Evolutionary conservation across 176 grass and related monocot species (phyloP).

Genomic region (Pontederia paniculata): DNA sequence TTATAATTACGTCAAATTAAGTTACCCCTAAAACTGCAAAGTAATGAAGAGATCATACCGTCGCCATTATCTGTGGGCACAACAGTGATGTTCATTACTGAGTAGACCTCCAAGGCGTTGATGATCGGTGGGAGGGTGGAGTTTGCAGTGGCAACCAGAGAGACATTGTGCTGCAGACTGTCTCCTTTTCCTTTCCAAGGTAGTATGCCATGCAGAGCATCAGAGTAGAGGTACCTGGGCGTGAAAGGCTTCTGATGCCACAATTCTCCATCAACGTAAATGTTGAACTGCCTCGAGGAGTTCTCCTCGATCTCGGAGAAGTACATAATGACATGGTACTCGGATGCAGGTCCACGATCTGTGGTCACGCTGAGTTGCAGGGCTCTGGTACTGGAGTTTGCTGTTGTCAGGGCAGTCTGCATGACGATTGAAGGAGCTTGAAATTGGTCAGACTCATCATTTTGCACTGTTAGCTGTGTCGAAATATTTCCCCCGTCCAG

Average conservation of each 20-base stretch:
- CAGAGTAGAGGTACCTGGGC: conserved; percentile 13
- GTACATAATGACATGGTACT: conserved; percentile 20
- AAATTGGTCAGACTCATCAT: background rate
- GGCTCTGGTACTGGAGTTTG: conserved; percentile 22
- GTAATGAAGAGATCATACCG: conserved; percentile 10
- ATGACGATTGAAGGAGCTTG: conserved; percentile 27
- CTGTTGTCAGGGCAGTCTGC: conserved; percentile 31
- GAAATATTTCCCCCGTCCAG: background rate
- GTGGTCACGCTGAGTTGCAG: background rate
- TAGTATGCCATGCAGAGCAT: background rate
- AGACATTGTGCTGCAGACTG: conserved; percentile 15
- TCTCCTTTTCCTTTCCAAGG: background rate
- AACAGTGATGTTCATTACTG: conserved; percentile 14
- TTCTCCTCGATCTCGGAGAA: conserved; percentile 27
- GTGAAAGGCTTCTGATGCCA: conserved; percentile 6
- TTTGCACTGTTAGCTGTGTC: background rate
- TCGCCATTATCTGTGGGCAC: conserved; percentile 21
- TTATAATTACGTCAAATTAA: no score
- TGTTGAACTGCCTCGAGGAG: conserved; percentile 17
- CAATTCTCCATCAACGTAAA: conserved; percentile 14
- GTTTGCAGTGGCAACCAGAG: conserved; percentile 30
- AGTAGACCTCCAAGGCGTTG: conserved; percentile 42
- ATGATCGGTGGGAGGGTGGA: conserved; percentile 51
- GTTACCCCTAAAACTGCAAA: no score
- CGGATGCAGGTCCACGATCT: conserved; percentile 1